These are phyloP conservation scores for Geoglossum cookeanum DNA, from an alignment of 2,329 filamentous ascomycete species.

Conservation along the genomic window DNA sequence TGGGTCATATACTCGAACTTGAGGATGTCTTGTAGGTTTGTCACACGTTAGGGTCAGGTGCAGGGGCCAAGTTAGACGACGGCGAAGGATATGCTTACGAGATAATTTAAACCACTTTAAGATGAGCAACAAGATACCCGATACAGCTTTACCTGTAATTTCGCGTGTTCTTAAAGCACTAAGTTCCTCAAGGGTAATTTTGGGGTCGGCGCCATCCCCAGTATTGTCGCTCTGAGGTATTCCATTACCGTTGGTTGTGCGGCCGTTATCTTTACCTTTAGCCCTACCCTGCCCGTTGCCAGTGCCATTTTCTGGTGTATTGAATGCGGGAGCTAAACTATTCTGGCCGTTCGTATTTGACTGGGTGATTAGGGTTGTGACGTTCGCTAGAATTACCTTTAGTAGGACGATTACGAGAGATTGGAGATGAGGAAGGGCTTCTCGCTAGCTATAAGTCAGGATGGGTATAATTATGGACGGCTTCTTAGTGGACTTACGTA, in stretches of 20 bases:
- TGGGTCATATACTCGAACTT: constrained; percentile 95
- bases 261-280: constrained; percentile 19
- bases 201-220: constrained; percentile 14
- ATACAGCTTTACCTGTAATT: constrained; percentile 78
- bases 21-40: constrained; percentile 46
- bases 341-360: constrained; percentile 17
- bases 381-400: constrained; percentile 71
- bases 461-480: neutral
- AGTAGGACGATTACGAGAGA: constrained; percentile 84
- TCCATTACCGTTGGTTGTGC: constrained; percentile 9
- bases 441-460: constrained; percentile 29
- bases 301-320: constrained; percentile 6
- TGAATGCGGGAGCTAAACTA: constrained; percentile 14
- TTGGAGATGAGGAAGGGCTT: constrained; percentile 68
- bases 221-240: constrained; percentile 15
- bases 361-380: constrained; percentile 62
- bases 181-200: constrained; percentile 45
- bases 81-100: constrained; percentile 37
- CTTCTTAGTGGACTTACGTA: constrained; percentile 44
- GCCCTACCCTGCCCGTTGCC: constrained; percentile 11
- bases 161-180: constrained; percentile 69
- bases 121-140: constrained; percentile 70
- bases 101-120: constrained; percentile 94
- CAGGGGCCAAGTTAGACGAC: neutral
- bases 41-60: neutral